These are phyloP conservation scores for Oxyria digyna DNA, from an alignment of 148 eudicot genomes.

Conservation along the genomic window DNA sequence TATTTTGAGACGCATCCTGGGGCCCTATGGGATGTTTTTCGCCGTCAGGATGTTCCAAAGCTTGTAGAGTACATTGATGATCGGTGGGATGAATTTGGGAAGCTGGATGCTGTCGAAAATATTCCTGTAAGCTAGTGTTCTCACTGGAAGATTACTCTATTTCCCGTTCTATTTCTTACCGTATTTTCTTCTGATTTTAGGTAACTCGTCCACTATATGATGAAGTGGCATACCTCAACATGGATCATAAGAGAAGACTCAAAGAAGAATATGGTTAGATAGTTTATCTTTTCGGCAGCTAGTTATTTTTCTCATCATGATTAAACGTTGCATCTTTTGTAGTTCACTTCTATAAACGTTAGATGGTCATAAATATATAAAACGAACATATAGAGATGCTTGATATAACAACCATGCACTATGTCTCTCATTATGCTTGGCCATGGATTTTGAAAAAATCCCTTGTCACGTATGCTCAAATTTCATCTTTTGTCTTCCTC, in stretches of 20 bases:
- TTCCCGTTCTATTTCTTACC: slow-evolving; percentile 7
- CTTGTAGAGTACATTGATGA: slow-evolving; percentile 43
- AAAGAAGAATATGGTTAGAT: slow-evolving; percentile 79
- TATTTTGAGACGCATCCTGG: slow-evolving; percentile 40
- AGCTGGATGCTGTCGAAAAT: slow-evolving; percentile 15
- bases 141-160: slow-evolving; percentile 7
- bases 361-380: not conserved
- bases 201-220: slow-evolving; percentile 38
- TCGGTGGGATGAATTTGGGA: slow-evolving; percentile 44
- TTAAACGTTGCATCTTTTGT: not conserved
- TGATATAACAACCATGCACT: not conserved
- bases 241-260: slow-evolving; percentile 51
- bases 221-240: slow-evolving; percentile 46
- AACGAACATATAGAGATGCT: not conserved
- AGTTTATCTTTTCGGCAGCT: not conserved
- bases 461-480: not conserved
- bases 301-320: not conserved
- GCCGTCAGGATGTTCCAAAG: slow-evolving; percentile 69
- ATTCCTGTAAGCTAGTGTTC: slow-evolving; percentile 31
- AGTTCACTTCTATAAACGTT: not conserved
- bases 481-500: not conserved
- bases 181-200: slow-evolving; percentile 30
- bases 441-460: not conserved
- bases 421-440: not conserved
- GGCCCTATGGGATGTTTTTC: slow-evolving; percentile 86